Evolutionary conservation across 2,329 filamentous ascomycete genomes (phyloP), one percentile per base, ranked within the genome.

Genomic region (Didymella pinodella): DNA sequence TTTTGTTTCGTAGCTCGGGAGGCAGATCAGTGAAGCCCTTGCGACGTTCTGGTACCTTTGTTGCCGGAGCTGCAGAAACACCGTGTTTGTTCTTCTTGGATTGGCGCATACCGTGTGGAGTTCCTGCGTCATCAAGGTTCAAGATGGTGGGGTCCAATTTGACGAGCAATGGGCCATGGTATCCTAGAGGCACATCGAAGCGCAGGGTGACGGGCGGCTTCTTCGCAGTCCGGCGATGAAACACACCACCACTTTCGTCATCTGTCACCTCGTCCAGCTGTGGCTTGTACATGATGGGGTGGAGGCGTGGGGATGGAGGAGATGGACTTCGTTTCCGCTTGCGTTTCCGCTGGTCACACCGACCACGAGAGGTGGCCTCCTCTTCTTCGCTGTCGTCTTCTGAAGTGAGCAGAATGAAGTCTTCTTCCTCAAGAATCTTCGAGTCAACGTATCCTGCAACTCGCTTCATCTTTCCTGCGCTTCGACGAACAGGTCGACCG

Each of bases 141-240:
- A 73, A 32, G 16, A 75, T 44, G n/a, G 54, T 58, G 10, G 63
- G 64, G 53, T 81, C 76, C 16, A 82, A 66, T 51, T 78, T 77
- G 48, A 82, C 72, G 22, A 78, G 69, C 45, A 82, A 70, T 4
- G 80, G 80, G n/a, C 80, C 80, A 65, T 77, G 71, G 62, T 80
- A 80, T 11, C 79, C 80, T 2, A 75, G 63, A 8, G 80, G 80
- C 7, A 82, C 73, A 58, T 82, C 80, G 72, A 83, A 75, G n/a
- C 78, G 80, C 26, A 83, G 65, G 29, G 75, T 73, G 36, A 81
- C 65, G 0, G 77, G 70, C 14, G 68, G 44, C 40, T 63, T 61
- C 52, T 67, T 66, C 4, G 53, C 46, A 16, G 55, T 59, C 29
- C 59, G 62, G 44, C 65, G 65, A 48, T 64, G 64, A 8, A 58